Conservation (phyloP, 2,329 filamentous ascomycete species). For the Cladobotryum mycophilum region DNA sequence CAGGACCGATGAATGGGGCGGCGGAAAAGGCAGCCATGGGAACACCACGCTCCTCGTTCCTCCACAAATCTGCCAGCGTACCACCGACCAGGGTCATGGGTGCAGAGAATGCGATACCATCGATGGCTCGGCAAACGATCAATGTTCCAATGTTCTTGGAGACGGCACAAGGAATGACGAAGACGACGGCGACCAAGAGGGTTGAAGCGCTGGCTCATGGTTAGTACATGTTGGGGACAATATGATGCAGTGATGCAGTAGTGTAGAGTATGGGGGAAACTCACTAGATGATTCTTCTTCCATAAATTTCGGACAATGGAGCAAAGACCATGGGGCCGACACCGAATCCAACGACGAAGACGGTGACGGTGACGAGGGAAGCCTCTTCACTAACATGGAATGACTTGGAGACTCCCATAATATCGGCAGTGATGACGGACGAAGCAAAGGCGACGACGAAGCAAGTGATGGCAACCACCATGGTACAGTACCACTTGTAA, state of each 20-base stretch:
- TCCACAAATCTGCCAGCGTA: conserved; percentile 79
- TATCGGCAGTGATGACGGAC: conserved; percentile 71
- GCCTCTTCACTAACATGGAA: conserved; percentile 69
- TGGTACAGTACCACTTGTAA: conserved; percentile 78
- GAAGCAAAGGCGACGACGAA: conserved; percentile 68
- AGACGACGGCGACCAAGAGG: conserved; percentile 64
- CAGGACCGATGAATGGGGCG: conserved; percentile 76
- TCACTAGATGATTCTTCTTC: conserved; percentile 64
- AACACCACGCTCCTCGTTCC: conserved; percentile 73
- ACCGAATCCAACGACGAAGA: conserved; percentile 80
- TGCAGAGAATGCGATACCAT: conserved; percentile 77
- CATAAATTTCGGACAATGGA: conserved; percentile 69
- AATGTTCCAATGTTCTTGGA: conserved; percentile 70
- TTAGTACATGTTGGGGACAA: background rate
- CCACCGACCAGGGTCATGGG: conserved; percentile 84
- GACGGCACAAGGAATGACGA: conserved; percentile 74
- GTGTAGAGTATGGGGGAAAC: conserved; percentile 15
- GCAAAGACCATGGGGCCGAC: conserved; percentile 76
- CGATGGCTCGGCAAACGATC: conserved; percentile 68
- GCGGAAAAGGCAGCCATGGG: conserved; percentile 83
- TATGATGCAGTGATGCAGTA: too few species aligned
- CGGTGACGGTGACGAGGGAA: conserved; percentile 61
- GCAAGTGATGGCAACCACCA: conserved; percentile 72
- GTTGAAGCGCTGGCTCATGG: conserved; percentile 41
- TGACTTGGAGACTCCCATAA: conserved; percentile 54